Conservation (phyloP, 441 rosid species). For the Pelargonium fulgidum region DNA sequence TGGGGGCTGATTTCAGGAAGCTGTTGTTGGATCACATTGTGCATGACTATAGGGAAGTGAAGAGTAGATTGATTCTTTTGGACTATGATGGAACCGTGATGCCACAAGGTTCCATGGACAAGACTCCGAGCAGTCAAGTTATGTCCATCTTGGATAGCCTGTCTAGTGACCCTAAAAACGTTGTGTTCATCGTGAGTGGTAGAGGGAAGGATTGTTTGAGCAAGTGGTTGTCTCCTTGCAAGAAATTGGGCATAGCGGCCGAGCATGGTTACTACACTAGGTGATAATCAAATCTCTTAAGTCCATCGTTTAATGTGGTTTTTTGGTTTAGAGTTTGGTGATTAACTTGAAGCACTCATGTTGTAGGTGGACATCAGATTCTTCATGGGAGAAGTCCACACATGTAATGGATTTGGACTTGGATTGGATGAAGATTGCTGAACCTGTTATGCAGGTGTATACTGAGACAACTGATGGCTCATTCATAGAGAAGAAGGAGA, state of each 20-base stretch:
- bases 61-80: slow-evolving; percentile 23
- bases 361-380: slow-evolving; percentile 15
- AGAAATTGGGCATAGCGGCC: slow-evolving; percentile 17
- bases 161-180: slow-evolving; percentile 15
- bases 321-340: not conserved
- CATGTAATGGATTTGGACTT: slow-evolving; percentile 16
- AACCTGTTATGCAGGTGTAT: slow-evolving; percentile 18
- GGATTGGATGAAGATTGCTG: slow-evolving; percentile 18
- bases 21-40: slow-evolving; percentile 45
- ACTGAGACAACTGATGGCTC: slow-evolving; percentile 19
- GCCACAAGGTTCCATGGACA: slow-evolving; percentile 13
- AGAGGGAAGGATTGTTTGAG: slow-evolving; percentile 20
- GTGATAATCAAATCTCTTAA: not conserved
- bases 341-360: not conserved
- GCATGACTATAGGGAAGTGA: slow-evolving; percentile 46
- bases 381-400: slow-evolving; percentile 13
- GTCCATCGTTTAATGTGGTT: not conserved
- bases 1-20: slow-evolving; percentile 65
- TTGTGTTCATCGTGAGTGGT: slow-evolving; percentile 19
- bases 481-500: slow-evolving; percentile 17
- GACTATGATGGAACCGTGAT: slow-evolving; percentile 20
- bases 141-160: slow-evolving; percentile 16
- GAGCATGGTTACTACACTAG: slow-evolving; percentile 20
- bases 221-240: slow-evolving; percentile 18
- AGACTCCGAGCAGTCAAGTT: slow-evolving; percentile 15